Conservation (phyloP, 257 asterid species). For the Voacanga thouarsii region DNA sequence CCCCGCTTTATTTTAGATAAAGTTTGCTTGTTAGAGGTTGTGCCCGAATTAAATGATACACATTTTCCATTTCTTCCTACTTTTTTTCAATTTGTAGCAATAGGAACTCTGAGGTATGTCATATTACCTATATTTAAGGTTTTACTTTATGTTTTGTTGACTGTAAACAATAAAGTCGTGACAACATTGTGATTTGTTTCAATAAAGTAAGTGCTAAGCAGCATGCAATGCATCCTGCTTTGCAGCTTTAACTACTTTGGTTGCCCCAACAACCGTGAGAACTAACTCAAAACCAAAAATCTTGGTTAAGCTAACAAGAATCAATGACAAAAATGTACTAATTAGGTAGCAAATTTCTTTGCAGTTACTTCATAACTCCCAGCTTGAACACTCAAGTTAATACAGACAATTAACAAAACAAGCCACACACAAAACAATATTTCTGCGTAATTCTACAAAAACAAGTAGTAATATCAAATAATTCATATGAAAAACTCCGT, state of each 20-base stretch:
- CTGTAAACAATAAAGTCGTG: not conserved
- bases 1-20: too few species aligned
- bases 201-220: too few species aligned
- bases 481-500: not conserved
- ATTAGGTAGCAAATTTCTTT: not conserved
- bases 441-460: not conserved
- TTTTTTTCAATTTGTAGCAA: not conserved
- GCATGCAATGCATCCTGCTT: not conserved
- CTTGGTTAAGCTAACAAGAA: not conserved
- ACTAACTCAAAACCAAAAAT: not conserved
- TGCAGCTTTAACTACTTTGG: not conserved
- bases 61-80: not conserved
- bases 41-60: too few species aligned
- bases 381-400: not conserved
- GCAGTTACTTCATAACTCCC: not conserved
- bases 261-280: not conserved
- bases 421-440: not conserved
- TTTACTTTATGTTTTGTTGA: not conserved
- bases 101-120: not conserved
- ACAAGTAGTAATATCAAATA: not conserved
- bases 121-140: not conserved
- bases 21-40: too few species aligned
- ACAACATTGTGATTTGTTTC: not conserved
- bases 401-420: not conserved
- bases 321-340: not conserved